A percentile compares a stretch with the other conserved stretches of the same genome.
Conservation (phyloP, 2,329 filamentous ascomycete genomes). For the Epichloe sylvatica region DNA sequence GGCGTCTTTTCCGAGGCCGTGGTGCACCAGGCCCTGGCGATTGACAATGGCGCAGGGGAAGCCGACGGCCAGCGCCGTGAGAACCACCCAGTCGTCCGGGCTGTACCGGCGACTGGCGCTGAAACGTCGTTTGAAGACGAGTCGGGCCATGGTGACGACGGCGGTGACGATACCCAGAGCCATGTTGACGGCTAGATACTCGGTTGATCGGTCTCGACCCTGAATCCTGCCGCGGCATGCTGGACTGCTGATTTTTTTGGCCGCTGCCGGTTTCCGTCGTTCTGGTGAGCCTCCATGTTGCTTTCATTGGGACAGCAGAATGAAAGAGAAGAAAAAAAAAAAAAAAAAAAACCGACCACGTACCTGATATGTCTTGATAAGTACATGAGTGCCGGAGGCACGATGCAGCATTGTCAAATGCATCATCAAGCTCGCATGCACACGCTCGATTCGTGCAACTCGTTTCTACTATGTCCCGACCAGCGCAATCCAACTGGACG, state of each 20-base stretch:
- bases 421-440: slow-evolving; percentile 1
- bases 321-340: too few species aligned
- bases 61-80: slow-evolving; percentile 12
- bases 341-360: background rate
- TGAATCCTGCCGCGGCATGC: background rate
- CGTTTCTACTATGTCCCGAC: background rate
- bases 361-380: slow-evolving; percentile 1
- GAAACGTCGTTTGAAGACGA: slow-evolving; percentile 16
- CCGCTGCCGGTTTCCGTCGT: background rate
- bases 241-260: slow-evolving; percentile 1
- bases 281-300: background rate
- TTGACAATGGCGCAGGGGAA: slow-evolving; percentile 17
- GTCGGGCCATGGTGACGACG: slow-evolving; percentile 22
- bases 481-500: background rate
- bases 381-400: background rate
- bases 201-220: background rate
- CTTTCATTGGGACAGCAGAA: background rate
- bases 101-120: slow-evolving; percentile 15
- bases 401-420: slow-evolving; percentile 1
- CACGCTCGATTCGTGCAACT: background rate
- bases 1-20: slow-evolving; percentile 31
- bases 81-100: slow-evolving; percentile 19
- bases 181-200: slow-evolving; percentile 1
- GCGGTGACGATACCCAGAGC: slow-evolving; percentile 15
- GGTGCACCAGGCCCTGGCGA: slow-evolving; percentile 13